Evolutionary conservation across 192 early-diverging fungal species (phyloP).

Genomic region (Coemansia sp.): DNA sequence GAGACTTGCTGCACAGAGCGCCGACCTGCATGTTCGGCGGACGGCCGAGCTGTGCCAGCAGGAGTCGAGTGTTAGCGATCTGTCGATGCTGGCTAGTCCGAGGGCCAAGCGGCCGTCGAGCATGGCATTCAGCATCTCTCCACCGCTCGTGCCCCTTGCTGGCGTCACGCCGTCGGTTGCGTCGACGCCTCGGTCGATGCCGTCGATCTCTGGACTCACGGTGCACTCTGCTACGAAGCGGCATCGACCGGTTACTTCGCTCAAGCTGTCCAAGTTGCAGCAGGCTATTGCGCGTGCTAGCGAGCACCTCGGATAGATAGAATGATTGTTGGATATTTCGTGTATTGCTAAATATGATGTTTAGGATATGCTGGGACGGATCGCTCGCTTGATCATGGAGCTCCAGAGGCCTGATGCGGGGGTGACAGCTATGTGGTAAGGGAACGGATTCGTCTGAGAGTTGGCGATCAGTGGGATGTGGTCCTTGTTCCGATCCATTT

Average conservation of each 20-base stretch:
- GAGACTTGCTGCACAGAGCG: background rate
- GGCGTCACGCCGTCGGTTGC: background rate
- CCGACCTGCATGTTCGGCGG: constrained; percentile 14
- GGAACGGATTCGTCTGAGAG: constrained; percentile 42
- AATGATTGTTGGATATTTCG: background rate
- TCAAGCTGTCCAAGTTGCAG: constrained; percentile 28
- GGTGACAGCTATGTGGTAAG: constrained; percentile 39
- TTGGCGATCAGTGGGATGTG: constrained; percentile 48
- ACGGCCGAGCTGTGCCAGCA: constrained; percentile 19
- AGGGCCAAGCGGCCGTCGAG: constrained; percentile 24
- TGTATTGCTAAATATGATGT: background rate
- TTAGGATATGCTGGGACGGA: constrained; percentile 26
- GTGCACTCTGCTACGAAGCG: constrained; percentile 21
- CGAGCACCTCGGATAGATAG: constrained; percentile 13
- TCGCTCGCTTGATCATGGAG: constrained; percentile 52
- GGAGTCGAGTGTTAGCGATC: background rate
- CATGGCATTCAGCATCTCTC: constrained; percentile 23
- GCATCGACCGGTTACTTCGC: constrained; percentile 13
- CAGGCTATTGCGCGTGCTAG: constrained; percentile 38
- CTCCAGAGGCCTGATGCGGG: constrained; percentile 42
- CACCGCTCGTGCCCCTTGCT: constrained; percentile 9
- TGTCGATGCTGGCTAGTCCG: constrained; percentile 14
- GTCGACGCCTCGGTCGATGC: constrained; percentile 15
- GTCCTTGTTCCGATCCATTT: constrained; percentile 41
- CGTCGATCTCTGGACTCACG: constrained; percentile 19